Evolutionary conservation across 106 monocot species (phyloP).

Genomic region (Dendrobium catenatum): DNA sequence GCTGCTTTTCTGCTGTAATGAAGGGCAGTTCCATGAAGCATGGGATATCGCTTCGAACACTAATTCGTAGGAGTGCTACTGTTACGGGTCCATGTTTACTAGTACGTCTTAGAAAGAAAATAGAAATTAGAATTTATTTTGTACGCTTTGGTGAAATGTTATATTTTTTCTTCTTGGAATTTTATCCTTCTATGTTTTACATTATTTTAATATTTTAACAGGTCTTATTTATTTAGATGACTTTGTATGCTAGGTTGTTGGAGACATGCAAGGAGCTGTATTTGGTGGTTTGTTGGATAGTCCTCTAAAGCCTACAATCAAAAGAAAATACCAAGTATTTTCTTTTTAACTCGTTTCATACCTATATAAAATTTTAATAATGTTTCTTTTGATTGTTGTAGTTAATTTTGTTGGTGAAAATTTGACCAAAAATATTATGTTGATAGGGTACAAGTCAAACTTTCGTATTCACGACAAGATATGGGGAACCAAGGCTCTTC

Average conservation of each 20-base stretch:
- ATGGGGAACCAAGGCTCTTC: conserved; percentile 86
- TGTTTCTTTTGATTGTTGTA: neutral
- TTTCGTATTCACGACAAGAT: conserved; percentile 84
- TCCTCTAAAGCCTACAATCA: conserved; percentile 64
- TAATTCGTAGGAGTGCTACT: conserved; percentile 61
- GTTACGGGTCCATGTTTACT: conserved; percentile 66
- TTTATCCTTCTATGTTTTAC: neutral
- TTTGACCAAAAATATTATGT: conserved; percentile 6
- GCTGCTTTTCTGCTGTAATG: conserved; percentile 24
- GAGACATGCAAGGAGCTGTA: conserved; percentile 83
- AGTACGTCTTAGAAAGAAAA: conserved; percentile 32
- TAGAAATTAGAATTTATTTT: neutral
- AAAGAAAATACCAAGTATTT: conserved; percentile 87
- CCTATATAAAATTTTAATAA: neutral
- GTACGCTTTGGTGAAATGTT: neutral
- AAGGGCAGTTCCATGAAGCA: conserved; percentile 89
- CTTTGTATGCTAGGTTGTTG: conserved; percentile 49
- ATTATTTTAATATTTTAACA: neutral
- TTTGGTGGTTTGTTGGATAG: conserved; percentile 89
- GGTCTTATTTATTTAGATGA: neutral
- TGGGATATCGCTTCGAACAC: conserved; percentile 86
- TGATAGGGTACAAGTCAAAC: conserved; percentile 70
- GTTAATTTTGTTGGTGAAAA: conserved; percentile 2
- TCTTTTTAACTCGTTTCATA: neutral
- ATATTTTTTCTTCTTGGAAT: neutral